phyloP scores from a whole-genome alignment of 148 eudicot species.

The Fallopia convolvulus region DNA sequence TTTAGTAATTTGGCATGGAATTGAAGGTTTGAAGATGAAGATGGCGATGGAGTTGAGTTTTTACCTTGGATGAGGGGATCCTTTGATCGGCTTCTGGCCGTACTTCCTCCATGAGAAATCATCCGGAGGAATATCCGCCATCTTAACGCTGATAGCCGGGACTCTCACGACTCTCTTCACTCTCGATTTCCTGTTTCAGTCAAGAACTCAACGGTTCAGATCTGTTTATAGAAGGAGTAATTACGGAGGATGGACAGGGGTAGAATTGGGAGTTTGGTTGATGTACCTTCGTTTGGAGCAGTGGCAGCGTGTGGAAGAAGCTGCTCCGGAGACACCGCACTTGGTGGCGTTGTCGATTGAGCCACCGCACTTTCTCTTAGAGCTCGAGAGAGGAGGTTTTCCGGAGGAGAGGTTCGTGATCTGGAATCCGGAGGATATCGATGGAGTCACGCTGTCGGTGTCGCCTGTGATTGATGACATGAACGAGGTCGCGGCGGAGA shows the following conservation, averaged over 20 bases:
- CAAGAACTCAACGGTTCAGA: constrained; percentile 10
- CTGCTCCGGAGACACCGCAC: constrained; percentile 41
- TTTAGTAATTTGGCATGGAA: background rate
- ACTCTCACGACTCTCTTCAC: constrained; percentile 71
- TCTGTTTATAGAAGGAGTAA: background rate
- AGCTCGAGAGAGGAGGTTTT: constrained; percentile 50
- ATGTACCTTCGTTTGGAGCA: constrained; percentile 81
- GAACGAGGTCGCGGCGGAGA: constrained; percentile 48
- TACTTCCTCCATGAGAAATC: constrained; percentile 96
- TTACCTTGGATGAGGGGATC: constrained; percentile 94
- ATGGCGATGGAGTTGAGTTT: background rate
- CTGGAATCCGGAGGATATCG: constrained; percentile 82
- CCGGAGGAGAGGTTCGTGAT: constrained; percentile 71
- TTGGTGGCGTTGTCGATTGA: constrained; percentile 55
- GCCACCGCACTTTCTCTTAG: constrained; percentile 68
- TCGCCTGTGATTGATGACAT: constrained; percentile 74
- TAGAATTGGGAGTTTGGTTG: background rate
- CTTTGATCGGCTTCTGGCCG: constrained; percentile 96
- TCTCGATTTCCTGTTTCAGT: constrained; percentile 56
- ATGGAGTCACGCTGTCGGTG: constrained; percentile 50
- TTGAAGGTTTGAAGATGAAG: too few species aligned
- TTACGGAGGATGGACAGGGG: background rate
- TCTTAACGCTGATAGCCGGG: constrained; percentile 70
- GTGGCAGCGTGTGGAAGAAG: constrained; percentile 68
- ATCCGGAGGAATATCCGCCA: constrained; percentile 95